Percentiles rank a stretch among this genome's conserved stretches.
These are phyloP conservation scores for Stagonosporopsis rhizophila DNA, from an alignment of 2,329 filamentous ascomycete genomes.

Conservation along the genomic window DNA sequence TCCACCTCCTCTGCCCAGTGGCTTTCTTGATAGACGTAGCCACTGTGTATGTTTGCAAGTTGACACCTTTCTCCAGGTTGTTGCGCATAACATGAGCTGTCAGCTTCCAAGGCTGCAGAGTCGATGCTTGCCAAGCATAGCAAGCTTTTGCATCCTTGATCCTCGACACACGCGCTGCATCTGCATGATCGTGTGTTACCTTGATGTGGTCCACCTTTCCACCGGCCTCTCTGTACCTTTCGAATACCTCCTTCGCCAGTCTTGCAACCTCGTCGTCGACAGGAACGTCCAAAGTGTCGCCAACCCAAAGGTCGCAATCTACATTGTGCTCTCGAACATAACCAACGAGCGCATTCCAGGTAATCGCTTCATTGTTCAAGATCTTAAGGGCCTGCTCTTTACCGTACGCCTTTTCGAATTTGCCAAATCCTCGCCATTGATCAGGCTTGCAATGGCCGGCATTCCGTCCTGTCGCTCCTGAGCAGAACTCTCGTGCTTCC, in stretches of 20 bases:
- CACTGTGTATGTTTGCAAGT: constrained; percentile 34
- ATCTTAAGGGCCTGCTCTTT: constrained; percentile 37
- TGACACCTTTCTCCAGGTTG: constrained; percentile 26
- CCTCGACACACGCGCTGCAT: constrained; percentile 23
- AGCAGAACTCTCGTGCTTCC: constrained; percentile 42
- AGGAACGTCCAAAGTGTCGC: constrained; percentile 37
- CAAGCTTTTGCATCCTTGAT: constrained; percentile 35
- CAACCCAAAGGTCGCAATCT: constrained; percentile 39
- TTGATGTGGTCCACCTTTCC: constrained; percentile 33
- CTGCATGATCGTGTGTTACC: constrained; percentile 27
- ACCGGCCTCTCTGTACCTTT: constrained; percentile 28
- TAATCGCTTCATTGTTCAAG: constrained; percentile 35
- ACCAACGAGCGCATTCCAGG: constrained; percentile 30
- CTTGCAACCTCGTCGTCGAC: constrained; percentile 34
- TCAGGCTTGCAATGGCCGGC: constrained; percentile 40
- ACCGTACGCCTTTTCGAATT: constrained; percentile 37
- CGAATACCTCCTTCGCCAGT: constrained; percentile 28
- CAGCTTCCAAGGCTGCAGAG: constrained; percentile 38
- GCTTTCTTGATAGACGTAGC: constrained; percentile 18
- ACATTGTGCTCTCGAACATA: constrained; percentile 34
- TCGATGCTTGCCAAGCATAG: constrained; percentile 36
- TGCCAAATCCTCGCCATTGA: constrained; percentile 36
- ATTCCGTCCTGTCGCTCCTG: constrained; percentile 39
- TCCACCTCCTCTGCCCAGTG: constrained; percentile 21
- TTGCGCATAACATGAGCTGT: constrained; percentile 38